Conservation (phyloP, 2,329 filamentous ascomycete species). For the Epichloe hybrida region DNA sequence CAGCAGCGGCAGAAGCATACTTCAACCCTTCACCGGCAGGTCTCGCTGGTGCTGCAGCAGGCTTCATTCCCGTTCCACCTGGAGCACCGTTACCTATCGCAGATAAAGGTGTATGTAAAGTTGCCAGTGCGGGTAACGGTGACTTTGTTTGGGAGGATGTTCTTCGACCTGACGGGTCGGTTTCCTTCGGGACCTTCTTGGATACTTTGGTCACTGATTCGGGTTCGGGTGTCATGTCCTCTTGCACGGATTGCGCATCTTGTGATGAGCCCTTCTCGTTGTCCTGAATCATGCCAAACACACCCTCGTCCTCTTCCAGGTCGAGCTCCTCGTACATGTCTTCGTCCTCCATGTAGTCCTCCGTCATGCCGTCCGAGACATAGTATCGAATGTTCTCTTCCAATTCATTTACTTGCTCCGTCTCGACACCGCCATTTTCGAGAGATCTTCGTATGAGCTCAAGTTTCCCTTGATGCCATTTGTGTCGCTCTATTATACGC, state of each 20-base stretch:
- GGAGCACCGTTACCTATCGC: slow-evolving; percentile 44
- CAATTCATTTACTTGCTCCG: slow-evolving; percentile 73
- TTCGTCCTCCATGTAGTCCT: slow-evolving; percentile 90
- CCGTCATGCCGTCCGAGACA: slow-evolving; percentile 74
- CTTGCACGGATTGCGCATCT: slow-evolving; percentile 83
- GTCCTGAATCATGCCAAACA: slow-evolving; percentile 67
- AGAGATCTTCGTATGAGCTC: slow-evolving; percentile 81
- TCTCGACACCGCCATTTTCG: slow-evolving; percentile 84
- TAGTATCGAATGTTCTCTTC: slow-evolving; percentile 94
- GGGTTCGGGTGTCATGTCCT: slow-evolving; percentile 53
- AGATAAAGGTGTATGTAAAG: slow-evolving; percentile 62
- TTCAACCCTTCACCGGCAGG: slow-evolving; percentile 84
- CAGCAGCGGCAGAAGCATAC: slow-evolving; percentile 91
- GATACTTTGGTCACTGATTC: slow-evolving; percentile 31
- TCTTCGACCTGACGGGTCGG: slow-evolving; percentile 45
- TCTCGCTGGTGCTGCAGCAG: slow-evolving; percentile 71
- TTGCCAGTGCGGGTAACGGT: slow-evolving; percentile 81
- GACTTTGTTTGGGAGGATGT: slow-evolving; percentile 89
- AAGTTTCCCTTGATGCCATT: slow-evolving; percentile 89
- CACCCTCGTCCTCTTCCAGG: slow-evolving; percentile 81
- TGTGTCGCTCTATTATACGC: slow-evolving; percentile 74
- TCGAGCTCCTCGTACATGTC: slow-evolving; percentile 90
- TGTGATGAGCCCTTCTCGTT: slow-evolving; percentile 88
- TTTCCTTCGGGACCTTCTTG: slow-evolving; percentile 49
- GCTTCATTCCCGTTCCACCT: slow-evolving; percentile 66